Evolutionary conservation across 1,284 basidiomycete genomes (phyloP), one percentile per base, ranked within the genome.

Genomic region (Rhodotorula sp.): DNA sequence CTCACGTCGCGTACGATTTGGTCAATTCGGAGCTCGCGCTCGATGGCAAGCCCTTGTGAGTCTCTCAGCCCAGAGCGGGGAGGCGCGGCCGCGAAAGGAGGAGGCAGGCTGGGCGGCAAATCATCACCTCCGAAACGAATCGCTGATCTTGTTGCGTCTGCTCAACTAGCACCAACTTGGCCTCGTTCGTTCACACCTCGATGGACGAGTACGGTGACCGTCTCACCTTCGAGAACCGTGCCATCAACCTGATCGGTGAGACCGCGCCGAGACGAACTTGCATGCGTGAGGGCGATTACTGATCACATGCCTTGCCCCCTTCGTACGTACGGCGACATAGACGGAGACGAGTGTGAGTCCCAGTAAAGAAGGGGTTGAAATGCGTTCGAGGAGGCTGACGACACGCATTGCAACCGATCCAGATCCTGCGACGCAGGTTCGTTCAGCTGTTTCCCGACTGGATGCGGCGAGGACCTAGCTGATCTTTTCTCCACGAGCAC

Each of bases 21-120:
- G 88, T 97, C 69, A 91, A 90, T 79, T 91, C 93, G 77, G 91
- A 95, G 81, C 85, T 95, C 62, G 81, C 85, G 68, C 86, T 94
- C 48, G 93, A 95, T 80, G 92, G 91, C 14, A 89, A 86, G 46
- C 89, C 88, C 2, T 58, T 66, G 59, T 61, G 15, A 43, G 58
- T 51, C n/a, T 14, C 21, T 16, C 15, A 51, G n/a, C n/a, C n/a
- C n/a, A 58, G 23, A 56, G 46, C 51, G 43, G 31, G 54, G 1
- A 6, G 1, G 23, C 26, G 26, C 18, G 23, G 21, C 51, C 51
- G 34, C 14, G 5, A 26, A 60, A 60, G 15, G n/a, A 21, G 21
- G 39, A 10, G 14, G 23, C n/a, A n/a, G 34, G 39, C 26, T 2
- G 14, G 23, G 39, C 39, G 8, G 12, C n/a, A 14, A 14, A 21